phyloP scores from a whole-genome alignment of 495 filamentous ascomycete genomes.

The Tuber borchii region DNA sequence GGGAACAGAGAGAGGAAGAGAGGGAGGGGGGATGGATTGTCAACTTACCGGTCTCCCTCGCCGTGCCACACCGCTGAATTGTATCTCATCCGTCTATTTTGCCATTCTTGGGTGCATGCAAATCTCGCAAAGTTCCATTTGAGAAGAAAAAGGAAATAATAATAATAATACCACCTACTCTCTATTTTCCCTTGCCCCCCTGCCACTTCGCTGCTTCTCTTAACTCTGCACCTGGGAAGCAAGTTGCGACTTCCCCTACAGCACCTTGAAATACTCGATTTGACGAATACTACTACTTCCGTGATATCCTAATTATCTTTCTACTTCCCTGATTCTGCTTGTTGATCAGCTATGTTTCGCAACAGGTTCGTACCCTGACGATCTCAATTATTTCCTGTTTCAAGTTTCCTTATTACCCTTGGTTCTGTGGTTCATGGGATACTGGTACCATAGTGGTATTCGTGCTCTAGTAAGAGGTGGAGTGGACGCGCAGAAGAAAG shows the following conservation, averaged over 20 bases:
- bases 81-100: constrained; percentile 33
- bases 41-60: constrained; percentile 20
- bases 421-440: constrained; percentile 7
- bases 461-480: background rate
- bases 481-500: background rate
- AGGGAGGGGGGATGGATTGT: background rate
- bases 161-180: constrained; percentile 14
- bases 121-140: constrained; percentile 39
- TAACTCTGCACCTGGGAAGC: constrained; percentile 15
- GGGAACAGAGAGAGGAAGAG: constrained; percentile 7
- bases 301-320: background rate
- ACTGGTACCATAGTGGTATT: constrained; percentile 5
- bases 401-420: constrained; percentile 13
- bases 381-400: constrained; percentile 20
- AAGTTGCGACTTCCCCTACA: constrained; percentile 19
- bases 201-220: constrained; percentile 24
- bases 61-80: constrained; percentile 30
- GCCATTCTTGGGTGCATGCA: constrained; percentile 37
- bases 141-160: constrained; percentile 23
- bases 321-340: constrained; percentile 13
- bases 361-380: constrained; percentile 35
- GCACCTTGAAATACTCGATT: constrained; percentile 1
- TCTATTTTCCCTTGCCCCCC: constrained; percentile 29
- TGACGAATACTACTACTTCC: background rate
- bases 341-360: constrained; percentile 38